A percentile compares a stretch with the other conserved stretches of the same genome.
These are phyloP conservation scores for Phytophthora pluvialis DNA, from an alignment of 352 stramenopile species.

Conservation along the genomic window DNA sequence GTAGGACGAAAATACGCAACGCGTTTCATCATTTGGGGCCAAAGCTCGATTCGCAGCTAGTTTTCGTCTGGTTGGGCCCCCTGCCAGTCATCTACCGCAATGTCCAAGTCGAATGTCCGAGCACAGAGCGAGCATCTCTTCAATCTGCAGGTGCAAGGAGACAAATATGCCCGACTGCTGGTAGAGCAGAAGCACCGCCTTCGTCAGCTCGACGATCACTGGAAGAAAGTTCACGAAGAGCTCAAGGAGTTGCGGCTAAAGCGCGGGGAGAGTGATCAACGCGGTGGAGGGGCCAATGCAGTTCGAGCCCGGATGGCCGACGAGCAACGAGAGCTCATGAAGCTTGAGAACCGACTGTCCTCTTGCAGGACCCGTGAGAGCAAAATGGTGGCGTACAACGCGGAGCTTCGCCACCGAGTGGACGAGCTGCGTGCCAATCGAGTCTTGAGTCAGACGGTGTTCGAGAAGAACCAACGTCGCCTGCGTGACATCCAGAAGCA, in stretches of 20 bases:
- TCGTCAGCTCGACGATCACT: slow-evolving; percentile 71
- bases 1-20: slow-evolving; percentile 28
- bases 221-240: slow-evolving; percentile 70
- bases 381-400: slow-evolving; percentile 72
- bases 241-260: slow-evolving; percentile 71
- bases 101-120: slow-evolving; percentile 70
- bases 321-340: slow-evolving; percentile 79
- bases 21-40: slow-evolving; percentile 23
- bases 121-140: slow-evolving; percentile 84
- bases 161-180: slow-evolving; percentile 79
- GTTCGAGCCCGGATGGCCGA: slow-evolving; percentile 74
- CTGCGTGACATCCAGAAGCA: slow-evolving; percentile 77
- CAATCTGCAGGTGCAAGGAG: slow-evolving; percentile 80
- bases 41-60: background rate
- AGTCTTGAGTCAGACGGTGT: slow-evolving; percentile 73
- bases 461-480: slow-evolving; percentile 82
- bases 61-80: background rate
- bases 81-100: slow-evolving; percentile 6
- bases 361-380: slow-evolving; percentile 77
- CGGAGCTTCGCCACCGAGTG: slow-evolving; percentile 56
- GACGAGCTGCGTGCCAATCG: slow-evolving; percentile 71
- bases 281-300: slow-evolving; percentile 71
- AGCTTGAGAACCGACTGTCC: slow-evolving; percentile 80
- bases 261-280: slow-evolving; percentile 74
- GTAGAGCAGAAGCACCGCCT: slow-evolving; percentile 78